Evolutionary conservation across 1,284 basidiomycete genomes (phyloP).

Genomic region (Flammula alnicola): DNA sequence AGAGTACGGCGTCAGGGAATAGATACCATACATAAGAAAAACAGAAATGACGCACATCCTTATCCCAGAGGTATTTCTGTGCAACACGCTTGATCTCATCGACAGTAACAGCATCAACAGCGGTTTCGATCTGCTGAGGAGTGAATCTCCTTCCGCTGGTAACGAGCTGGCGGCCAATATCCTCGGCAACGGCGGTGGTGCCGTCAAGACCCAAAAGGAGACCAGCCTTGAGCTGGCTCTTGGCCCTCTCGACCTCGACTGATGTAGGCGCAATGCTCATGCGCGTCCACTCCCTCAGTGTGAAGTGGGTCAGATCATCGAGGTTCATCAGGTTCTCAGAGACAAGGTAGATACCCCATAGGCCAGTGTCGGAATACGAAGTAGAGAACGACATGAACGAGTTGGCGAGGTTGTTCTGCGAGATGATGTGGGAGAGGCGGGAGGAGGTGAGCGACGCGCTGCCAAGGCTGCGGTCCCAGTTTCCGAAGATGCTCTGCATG

Average conservation of each 20-base stretch:
- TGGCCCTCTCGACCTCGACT: slow-evolving; percentile 94
- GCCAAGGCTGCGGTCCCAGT: slow-evolving; percentile 99
- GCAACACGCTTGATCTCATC: slow-evolving; percentile 96
- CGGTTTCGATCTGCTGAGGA: slow-evolving; percentile 92
- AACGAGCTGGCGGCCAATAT: slow-evolving; percentile 96
- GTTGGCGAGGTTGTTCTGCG: slow-evolving; percentile 96
- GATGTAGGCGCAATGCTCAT: slow-evolving; percentile 89
- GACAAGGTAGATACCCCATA: slow-evolving; percentile 99
- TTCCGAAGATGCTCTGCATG: slow-evolving; percentile 97
- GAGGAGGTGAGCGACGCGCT: slow-evolving; percentile 90
- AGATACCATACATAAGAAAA: slow-evolving; percentile 18
- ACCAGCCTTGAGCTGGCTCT: slow-evolving; percentile 97
- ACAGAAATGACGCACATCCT: slow-evolving; percentile 70
- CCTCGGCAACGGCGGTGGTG: slow-evolving; percentile 95
- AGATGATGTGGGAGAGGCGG: slow-evolving; percentile 90
- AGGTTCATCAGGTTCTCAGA: slow-evolving; percentile 94
- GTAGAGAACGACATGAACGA: slow-evolving; percentile 99
- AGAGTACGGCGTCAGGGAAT: slow-evolving; percentile 14
- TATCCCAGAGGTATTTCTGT: slow-evolving; percentile 97
- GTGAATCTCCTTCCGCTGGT: slow-evolving; percentile 91
- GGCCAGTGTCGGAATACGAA: slow-evolving; percentile 98
- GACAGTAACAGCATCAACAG: slow-evolving; percentile 86
- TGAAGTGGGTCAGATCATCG: slow-evolving; percentile 95
- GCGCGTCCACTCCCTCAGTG: slow-evolving; percentile 95
- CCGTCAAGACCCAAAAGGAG: slow-evolving; percentile 92